These are phyloP conservation scores for Penicillium sp. DNA, from an alignment of 2,329 filamentous ascomycete species.

Conservation along the genomic window DNA sequence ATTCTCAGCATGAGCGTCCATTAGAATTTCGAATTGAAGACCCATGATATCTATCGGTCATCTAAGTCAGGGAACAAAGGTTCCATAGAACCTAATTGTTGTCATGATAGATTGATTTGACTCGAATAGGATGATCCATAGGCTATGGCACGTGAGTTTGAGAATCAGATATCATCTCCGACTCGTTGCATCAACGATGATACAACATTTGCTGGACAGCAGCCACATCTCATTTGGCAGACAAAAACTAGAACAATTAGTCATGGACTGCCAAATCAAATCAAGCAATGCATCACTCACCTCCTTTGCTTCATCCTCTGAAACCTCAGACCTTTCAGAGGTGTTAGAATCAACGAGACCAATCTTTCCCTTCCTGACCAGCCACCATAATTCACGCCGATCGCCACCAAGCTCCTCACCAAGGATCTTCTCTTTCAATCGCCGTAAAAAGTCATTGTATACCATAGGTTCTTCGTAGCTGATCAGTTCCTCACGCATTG, in stretches of 20 bases:
- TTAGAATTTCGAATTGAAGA: constrained; percentile 1
- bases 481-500: constrained; percentile 71
- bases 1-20: constrained; percentile 12
- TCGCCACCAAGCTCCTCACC: constrained; percentile 68
- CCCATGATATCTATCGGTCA: too few species aligned
- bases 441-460: constrained; percentile 68
- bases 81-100: too few species aligned
- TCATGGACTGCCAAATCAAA: neutral
- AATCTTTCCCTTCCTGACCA: constrained; percentile 59
- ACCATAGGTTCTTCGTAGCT: constrained; percentile 67
- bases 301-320: constrained; percentile 64
- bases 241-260: constrained; percentile 6
- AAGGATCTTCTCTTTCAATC: constrained; percentile 66
- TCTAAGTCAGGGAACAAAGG: too few species aligned
- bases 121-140: neutral
- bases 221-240: constrained; percentile 1
- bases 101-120: too few species aligned
- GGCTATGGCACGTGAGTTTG: too few species aligned
- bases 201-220: neutral
- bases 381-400: constrained; percentile 75
- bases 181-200: too few species aligned
- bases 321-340: constrained; percentile 60
- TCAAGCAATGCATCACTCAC: too few species aligned
- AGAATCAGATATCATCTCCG: neutral
- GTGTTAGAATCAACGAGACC: constrained; percentile 65